Conservation (phyloP, 176 grass and related monocot species). For the Panicum miliaceum region DNA sequence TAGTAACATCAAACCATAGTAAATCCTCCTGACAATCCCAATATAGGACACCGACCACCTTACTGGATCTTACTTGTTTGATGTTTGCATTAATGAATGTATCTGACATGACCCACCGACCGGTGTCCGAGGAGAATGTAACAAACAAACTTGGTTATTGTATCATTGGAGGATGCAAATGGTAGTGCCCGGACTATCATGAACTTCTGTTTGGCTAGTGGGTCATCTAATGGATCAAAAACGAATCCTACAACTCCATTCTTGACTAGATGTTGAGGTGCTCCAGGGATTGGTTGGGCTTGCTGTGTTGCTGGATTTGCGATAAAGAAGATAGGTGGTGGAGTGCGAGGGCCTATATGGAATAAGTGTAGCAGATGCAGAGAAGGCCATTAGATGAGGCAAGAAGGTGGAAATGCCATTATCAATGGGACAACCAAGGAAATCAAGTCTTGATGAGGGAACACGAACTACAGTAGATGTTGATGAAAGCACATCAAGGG, state of each 20-base stretch:
- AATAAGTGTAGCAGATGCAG: background rate
- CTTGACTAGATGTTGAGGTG: background rate
- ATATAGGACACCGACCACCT: background rate
- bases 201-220: background rate
- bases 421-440: background rate
- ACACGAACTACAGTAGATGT: background rate
- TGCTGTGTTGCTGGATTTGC: slow-evolving; percentile 11
- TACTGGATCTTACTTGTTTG: background rate
- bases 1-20: slow-evolving; percentile 18
- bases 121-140: background rate
- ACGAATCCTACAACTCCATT: background rate
- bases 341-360: background rate
- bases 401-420: background rate
- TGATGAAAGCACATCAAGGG: background rate
- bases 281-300: background rate
- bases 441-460: slow-evolving; percentile 1
- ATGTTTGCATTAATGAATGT: background rate
- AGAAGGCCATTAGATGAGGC: slow-evolving; percentile 7
- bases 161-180: background rate
- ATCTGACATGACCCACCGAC: background rate
- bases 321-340: background rate
- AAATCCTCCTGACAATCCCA: background rate
- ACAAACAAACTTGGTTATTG: background rate
- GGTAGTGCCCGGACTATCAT: background rate
- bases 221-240: background rate